Evolutionary conservation across 352 stramenopile genomes (phyloP).

Genomic region (Pythium apleroticum): DNA sequence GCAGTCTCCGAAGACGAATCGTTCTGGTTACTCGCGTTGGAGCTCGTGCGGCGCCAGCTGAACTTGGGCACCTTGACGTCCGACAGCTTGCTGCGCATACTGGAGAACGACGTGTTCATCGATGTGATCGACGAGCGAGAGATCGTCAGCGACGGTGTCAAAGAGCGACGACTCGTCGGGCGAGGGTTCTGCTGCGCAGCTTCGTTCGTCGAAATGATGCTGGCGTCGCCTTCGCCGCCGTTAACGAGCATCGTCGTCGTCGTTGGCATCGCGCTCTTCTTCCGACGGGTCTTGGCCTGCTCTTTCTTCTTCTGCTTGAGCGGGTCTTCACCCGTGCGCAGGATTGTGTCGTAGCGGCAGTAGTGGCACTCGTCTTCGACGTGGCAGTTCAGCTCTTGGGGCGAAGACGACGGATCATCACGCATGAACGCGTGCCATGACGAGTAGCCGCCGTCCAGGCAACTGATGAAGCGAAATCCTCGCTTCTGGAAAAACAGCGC

Average conservation of each 20-base stretch:
- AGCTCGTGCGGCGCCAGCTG: constrained; percentile 45
- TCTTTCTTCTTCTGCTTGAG: constrained; percentile 51
- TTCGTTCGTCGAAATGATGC: constrained; percentile 65
- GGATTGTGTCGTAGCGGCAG: constrained; percentile 74
- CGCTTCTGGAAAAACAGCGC: constrained; percentile 84
- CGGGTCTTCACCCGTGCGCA: constrained; percentile 65
- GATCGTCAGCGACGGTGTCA: constrained; percentile 60
- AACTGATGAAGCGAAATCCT: constrained; percentile 80
- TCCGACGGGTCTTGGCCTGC: constrained; percentile 39
- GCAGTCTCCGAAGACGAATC: constrained; percentile 68
- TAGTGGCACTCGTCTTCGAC: constrained; percentile 70
- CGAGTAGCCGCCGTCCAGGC: constrained; percentile 71
- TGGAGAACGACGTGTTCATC: constrained; percentile 30
- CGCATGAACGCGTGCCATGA: constrained; percentile 86
- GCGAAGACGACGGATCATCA: constrained; percentile 52
- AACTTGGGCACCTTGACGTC: constrained; percentile 77
- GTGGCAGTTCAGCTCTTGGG: constrained; percentile 70
- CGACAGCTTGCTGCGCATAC: constrained; percentile 34
- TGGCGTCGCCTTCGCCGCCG: constrained; percentile 63
- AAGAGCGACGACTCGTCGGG: constrained; percentile 29
- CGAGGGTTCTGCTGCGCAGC: constrained; percentile 24
- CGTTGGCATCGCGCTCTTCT: constrained; percentile 70
- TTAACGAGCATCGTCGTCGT: constrained; percentile 73
- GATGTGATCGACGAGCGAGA: constrained; percentile 33
- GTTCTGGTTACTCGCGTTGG: constrained; percentile 40